Base-by-base conservation (phyloP, 2,329 filamentous ascomycete species). In the Amphichorda felina region DNA sequence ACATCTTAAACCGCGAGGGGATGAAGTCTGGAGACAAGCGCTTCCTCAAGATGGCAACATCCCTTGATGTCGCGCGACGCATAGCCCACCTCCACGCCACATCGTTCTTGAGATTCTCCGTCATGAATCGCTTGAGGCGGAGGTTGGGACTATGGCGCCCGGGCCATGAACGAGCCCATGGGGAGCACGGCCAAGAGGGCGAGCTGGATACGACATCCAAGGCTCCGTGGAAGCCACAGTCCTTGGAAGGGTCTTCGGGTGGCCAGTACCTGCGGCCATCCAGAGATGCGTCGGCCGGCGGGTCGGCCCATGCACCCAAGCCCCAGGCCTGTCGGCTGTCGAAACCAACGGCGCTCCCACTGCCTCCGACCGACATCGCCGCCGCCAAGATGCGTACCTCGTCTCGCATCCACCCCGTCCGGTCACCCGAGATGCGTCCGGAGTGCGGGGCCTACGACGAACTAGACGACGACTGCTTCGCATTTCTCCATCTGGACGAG, bases 1-100 rank as follows among this genome's bases (percentile, higher is more conserved):
- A 84, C 46, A 81, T 83, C 38, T 64, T 79, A 35, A 73, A 78
- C 51, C 69, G 76, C 18, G 75, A 74, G 38, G 64, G 60, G 10
- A 48, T 55, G 9, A 53, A 60, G 1, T 44, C 52, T 2, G 61
- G 64, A 4, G 62, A 68, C 42, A 66, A 60, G 45, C 57, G 65
- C 4, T 67, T 72, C 35, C 45, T 68, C 21, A 67, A 67, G 46
- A 55, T 68, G 38, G 63, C 66, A 0, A 59, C 63, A 4, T 52
- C 63, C 15, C 45, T 60, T 14, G 57, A 60, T 10, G 47, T 56
- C 8, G 48, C 55, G 14, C 33, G 38, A 30, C 46, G 48, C 17
- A 63, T 59, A 36, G 57, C 62, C 1, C 56, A 67, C 14, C 60
- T 65, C 21, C 66, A 70, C 40, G 59, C 59, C 16, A 54, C 59